phyloP scores from a whole-genome alignment of 768 basidiomycete species.

The Grammothele lineata region DNA sequence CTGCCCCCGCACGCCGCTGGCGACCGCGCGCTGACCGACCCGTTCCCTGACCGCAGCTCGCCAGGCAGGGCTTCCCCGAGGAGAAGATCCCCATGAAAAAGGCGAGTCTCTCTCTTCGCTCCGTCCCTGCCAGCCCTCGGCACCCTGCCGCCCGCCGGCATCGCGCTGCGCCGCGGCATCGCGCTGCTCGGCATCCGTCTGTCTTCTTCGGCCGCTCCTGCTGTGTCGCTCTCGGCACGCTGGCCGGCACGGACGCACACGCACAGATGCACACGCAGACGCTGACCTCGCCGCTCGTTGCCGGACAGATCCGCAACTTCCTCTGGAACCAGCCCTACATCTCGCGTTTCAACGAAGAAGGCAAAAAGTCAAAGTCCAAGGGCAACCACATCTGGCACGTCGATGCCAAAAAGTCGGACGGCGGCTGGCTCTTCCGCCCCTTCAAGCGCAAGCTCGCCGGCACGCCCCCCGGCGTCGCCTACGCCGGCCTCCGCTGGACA shows the following conservation, averaged over 20 bases:
- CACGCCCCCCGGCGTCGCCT: constrained; percentile 75
- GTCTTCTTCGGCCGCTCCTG: constrained; percentile 7
- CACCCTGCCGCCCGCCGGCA: too few relatives aligned
- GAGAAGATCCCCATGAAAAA: constrained; percentile 97
- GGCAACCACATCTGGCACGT: constrained; percentile 99
- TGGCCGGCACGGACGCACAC: too few relatives aligned
- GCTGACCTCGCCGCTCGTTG: constrained; percentile 7
- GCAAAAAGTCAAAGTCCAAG: constrained; percentile 98
- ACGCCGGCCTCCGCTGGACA: constrained; percentile 74
- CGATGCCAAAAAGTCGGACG: constrained; percentile 84
- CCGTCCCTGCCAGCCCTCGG: constrained; percentile 4
- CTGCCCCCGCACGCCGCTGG: too few relatives aligned
- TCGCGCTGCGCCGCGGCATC: too few relatives aligned
- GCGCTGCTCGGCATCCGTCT: too few relatives aligned
- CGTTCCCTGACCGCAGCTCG: constrained; percentile 46
- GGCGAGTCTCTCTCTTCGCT: too few relatives aligned
- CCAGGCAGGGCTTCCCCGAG: constrained; percentile 81
- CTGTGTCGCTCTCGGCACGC: too few relatives aligned
- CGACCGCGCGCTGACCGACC: too few relatives aligned
- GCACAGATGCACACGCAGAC: too few relatives aligned
- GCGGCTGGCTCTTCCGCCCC: constrained; percentile 82
- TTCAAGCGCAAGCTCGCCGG: constrained; percentile 89
- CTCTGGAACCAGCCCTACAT: constrained; percentile 94
- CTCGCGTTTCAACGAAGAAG: constrained; percentile 96
- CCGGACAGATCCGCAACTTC: constrained; percentile 80